phyloP scores from a whole-genome alignment of 768 basidiomycete species.

The Boletus eberwhitei region DNA sequence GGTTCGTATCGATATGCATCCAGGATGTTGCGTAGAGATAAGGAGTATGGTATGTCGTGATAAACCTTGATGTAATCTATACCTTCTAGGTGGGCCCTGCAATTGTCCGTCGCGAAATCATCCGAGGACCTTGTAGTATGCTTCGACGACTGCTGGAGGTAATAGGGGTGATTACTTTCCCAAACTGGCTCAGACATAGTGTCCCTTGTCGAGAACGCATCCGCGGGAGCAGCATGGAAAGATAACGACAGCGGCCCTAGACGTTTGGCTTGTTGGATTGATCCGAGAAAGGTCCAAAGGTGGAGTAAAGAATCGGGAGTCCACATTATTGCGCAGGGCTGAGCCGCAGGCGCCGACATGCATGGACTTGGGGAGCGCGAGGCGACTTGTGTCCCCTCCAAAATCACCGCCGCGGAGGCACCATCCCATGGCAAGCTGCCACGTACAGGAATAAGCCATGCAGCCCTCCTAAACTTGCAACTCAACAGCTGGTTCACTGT shows the following conservation, averaged over 20 bases:
- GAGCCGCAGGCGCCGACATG: constrained; percentile 15
- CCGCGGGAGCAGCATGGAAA: constrained; percentile 38
- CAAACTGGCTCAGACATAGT: constrained; percentile 17
- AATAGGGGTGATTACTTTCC: constrained; percentile 27
- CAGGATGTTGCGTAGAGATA: constrained; percentile 48
- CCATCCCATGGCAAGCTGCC: constrained; percentile 49
- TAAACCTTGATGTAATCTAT: constrained; percentile 58
- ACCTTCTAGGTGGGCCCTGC: constrained; percentile 24
- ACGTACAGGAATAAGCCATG: constrained; percentile 59
- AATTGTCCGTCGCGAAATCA: constrained; percentile 13
- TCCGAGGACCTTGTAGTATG: constrained; percentile 5
- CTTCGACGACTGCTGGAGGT: constrained; percentile 14
- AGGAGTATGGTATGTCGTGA: constrained; percentile 48
- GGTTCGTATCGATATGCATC: constrained; percentile 46
- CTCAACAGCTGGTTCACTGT: constrained; percentile 28
- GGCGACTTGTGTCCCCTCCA: constrained; percentile 26
- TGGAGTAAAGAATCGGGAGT: constrained; percentile 38
- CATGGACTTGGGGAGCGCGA: constrained; percentile 19
- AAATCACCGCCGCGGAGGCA: constrained; percentile 42
- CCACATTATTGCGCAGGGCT: constrained; percentile 42
- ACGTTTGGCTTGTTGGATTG: constrained; percentile 34
- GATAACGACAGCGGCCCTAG: constrained; percentile 50
- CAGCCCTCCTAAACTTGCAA: constrained; percentile 38
- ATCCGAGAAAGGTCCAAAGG: constrained; percentile 51
- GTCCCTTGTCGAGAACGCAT: constrained; percentile 8